These are phyloP conservation scores for Neurospora tetrasperma DNA, from an alignment of 495 filamentous ascomycete species.

Conservation along the genomic window DNA sequence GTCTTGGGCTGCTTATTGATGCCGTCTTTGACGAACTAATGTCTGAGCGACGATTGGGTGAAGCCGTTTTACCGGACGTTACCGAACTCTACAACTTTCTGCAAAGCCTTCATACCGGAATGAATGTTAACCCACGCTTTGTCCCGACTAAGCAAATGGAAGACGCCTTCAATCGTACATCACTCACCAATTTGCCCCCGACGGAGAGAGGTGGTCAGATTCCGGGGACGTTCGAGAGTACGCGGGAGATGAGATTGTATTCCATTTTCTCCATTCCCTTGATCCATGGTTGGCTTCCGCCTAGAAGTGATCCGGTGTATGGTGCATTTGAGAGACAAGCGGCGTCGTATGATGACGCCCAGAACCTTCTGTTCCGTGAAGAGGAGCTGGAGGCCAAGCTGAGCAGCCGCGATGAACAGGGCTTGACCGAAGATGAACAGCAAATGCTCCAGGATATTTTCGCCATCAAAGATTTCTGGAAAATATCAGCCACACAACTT, in stretches of 20 bases:
- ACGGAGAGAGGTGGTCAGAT: conserved; percentile 36
- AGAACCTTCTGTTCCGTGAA: conserved; percentile 76
- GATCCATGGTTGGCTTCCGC: conserved; percentile 88
- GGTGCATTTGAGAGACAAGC: conserved; percentile 60
- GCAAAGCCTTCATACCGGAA: conserved; percentile 82
- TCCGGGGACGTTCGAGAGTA: conserved; percentile 70
- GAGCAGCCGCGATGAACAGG: conserved; percentile 33
- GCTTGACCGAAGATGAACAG: conserved; percentile 55
- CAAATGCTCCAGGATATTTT: conserved; percentile 66
- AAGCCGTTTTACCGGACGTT: conserved; percentile 63
- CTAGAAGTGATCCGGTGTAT: conserved; percentile 49
- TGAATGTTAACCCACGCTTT: conserved; percentile 95
- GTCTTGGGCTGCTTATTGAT: conserved; percentile 71
- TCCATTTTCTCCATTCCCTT: conserved; percentile 77
- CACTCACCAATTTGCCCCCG: conserved; percentile 29
- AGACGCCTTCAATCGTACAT: conserved; percentile 33
- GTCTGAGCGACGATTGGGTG: conserved; percentile 41
- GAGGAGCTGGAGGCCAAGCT: conserved; percentile 81
- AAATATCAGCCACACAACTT: conserved; percentile 71
- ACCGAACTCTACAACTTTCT: conserved; percentile 79
- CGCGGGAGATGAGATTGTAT: conserved; percentile 76
- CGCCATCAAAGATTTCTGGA: conserved; percentile 71
- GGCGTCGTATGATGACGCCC: conserved; percentile 78
- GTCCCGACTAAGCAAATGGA: conserved; percentile 37
- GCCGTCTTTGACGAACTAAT: conserved; percentile 87